These are phyloP conservation scores for Punica granatum DNA, from an alignment of 345 rosid genomes.

Conservation along the genomic window DNA sequence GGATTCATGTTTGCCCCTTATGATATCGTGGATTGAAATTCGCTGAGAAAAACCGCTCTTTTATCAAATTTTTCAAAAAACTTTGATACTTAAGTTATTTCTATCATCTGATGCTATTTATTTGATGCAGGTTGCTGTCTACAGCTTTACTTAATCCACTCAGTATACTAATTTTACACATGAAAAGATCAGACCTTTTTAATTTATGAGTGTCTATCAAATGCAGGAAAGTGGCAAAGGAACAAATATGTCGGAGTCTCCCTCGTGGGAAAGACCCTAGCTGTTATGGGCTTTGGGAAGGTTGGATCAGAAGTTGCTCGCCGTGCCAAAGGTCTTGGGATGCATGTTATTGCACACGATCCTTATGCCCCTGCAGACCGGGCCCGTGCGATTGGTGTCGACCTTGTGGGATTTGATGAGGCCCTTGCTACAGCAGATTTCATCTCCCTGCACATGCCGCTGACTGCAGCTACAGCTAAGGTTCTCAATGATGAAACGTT, in stretches of 20 bases:
- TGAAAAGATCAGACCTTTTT: neutral
- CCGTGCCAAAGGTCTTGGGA: slow-evolving; percentile 86
- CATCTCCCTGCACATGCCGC: slow-evolving; percentile 86
- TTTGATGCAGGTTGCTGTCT: too few relatives aligned
- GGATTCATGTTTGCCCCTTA: neutral
- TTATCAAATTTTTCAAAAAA: neutral
- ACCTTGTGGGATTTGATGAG: slow-evolving; percentile 71
- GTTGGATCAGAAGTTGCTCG: slow-evolving; percentile 91
- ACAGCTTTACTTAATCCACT: too few relatives aligned
- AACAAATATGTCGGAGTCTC: slow-evolving; percentile 87
- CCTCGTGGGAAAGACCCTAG: slow-evolving; percentile 80
- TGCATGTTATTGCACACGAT: slow-evolving; percentile 85
- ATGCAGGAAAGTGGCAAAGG: slow-evolving; percentile 73
- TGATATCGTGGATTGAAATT: neutral
- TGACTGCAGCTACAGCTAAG: slow-evolving; percentile 66
- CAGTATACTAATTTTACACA: too few relatives aligned
- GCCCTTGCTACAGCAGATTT: slow-evolving; percentile 73
- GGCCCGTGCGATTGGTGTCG: slow-evolving; percentile 79
- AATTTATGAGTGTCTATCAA: neutral
- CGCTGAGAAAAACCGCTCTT: neutral
- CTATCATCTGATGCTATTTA: neutral
- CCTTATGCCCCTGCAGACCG: slow-evolving; percentile 90
- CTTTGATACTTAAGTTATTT: neutral
- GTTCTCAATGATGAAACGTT: slow-evolving; percentile 71
- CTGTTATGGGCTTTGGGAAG: slow-evolving; percentile 78